phyloP scores from a whole-genome alignment of 2,329 filamentous ascomycete genomes.

The Elsinoe arachidis region DNA sequence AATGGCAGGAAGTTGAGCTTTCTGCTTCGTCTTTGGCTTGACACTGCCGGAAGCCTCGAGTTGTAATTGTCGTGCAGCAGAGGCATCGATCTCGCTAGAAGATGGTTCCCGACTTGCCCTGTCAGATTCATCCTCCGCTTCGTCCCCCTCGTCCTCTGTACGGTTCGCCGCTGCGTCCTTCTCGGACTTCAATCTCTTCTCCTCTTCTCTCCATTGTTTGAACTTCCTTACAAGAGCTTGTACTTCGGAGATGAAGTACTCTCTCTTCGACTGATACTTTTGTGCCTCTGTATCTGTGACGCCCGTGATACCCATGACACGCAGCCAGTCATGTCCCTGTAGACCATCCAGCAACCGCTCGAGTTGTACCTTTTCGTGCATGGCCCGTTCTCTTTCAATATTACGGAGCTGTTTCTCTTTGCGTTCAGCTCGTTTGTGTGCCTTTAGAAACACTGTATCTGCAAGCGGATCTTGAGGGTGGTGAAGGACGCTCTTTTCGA shows the following conservation, averaged over 20 bases:
- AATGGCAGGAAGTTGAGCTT: conserved; percentile 23
- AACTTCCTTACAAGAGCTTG: conserved; percentile 80
- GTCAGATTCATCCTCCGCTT: conserved; percentile 33
- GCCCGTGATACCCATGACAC: conserved; percentile 79
- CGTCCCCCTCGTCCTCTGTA: conserved; percentile 42
- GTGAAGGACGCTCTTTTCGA: conserved; percentile 28
- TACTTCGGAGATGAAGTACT: conserved; percentile 77
- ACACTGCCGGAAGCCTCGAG: conserved; percentile 42
- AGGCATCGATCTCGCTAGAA: conserved; percentile 61
- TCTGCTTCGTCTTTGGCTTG: conserved; percentile 13
- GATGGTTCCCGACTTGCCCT: conserved; percentile 45
- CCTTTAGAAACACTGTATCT: conserved; percentile 48
- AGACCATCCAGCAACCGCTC: conserved; percentile 68
- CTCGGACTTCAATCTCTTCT: conserved; percentile 71
- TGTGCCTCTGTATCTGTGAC: conserved; percentile 80
- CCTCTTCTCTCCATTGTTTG: conserved; percentile 75
- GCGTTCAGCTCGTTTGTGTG: conserved; percentile 53
- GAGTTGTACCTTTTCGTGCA: conserved; percentile 59
- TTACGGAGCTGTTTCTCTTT: conserved; percentile 62
- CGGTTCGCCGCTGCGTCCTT: conserved; percentile 55
- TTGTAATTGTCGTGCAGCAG: conserved; percentile 64
- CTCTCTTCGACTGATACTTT: conserved; percentile 74
- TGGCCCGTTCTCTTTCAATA: conserved; percentile 56
- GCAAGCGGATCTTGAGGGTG: conserved; percentile 45
- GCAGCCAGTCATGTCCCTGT: conserved; percentile 85